Evolutionary conservation across 768 basidiomycete species (phyloP).

Genomic region (Zangia roseola): DNA sequence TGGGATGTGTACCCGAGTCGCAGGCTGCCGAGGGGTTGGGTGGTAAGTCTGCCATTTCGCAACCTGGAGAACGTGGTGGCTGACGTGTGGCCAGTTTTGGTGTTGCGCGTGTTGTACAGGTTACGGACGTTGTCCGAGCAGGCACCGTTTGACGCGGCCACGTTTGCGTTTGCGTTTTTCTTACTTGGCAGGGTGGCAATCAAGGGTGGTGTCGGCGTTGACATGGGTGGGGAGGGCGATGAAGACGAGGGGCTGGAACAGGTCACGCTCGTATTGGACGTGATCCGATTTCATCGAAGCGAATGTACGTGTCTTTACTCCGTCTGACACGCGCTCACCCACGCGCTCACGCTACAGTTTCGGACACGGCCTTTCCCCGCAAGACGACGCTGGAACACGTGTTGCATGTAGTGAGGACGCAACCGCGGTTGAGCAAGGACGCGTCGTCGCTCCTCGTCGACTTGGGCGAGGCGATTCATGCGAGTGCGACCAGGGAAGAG

Average conservation of each 20-base stretch:
- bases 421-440: constrained; percentile 81
- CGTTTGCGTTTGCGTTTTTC: constrained; percentile 83
- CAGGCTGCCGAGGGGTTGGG: constrained; percentile 69
- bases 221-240: constrained; percentile 6
- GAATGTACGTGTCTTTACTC: constrained; percentile 25
- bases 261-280: constrained; percentile 58
- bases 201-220: constrained; percentile 62
- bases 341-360: constrained; percentile 62
- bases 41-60: constrained; percentile 9
- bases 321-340: constrained; percentile 11
- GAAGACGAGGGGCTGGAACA: constrained; percentile 81
- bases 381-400: constrained; percentile 64
- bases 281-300: constrained; percentile 35
- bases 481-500: constrained; percentile 62
- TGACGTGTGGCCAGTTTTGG: constrained; percentile 50
- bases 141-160: constrained; percentile 78
- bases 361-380: constrained; percentile 72
- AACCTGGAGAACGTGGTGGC: too few species aligned
- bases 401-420: constrained; percentile 67
- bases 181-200: too few species aligned
- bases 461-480: constrained; percentile 75
- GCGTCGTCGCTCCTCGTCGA: constrained; percentile 79
- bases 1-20: constrained; percentile 68
- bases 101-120: constrained; percentile 84
- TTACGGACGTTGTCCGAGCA: constrained; percentile 80